Base-by-base conservation (phyloP, 2,329 filamentous ascomycete species). In the Diplodia mutila region DNA sequence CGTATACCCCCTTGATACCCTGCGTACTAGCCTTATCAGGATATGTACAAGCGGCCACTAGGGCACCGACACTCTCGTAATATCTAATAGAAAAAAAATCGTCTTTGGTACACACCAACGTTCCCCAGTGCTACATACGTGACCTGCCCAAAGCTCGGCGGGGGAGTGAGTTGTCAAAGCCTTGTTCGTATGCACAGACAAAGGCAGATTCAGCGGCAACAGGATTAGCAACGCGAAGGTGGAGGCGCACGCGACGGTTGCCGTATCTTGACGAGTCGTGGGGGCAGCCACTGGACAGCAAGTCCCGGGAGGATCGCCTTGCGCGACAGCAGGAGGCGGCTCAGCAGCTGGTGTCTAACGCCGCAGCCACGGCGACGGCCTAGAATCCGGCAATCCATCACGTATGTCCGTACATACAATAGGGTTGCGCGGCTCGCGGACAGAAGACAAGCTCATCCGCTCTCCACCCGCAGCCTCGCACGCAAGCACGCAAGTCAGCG, bases 1-100 rank as follows among this genome's bases (percentile, higher is more conserved):
- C 65, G 65, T 67, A 67, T 67, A 67, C 65, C 65, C 63, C 65
- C 65, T 67, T 67, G 65, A 67, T 67, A 67, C 65, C 65, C 65
- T 67, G 65, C 65, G 65, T 61, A 67, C 65, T 67, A 67, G 65
- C 65, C 65, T 67, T 67, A 67, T 67, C 65, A 53, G 65, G 65
- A 67, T 48, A 67, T 67, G 65, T 67, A 67, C 65, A 67, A 67
- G 65, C 55, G 65, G 55, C 65, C 65, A 52, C 65, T 67, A 67
- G 65, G 65, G 65, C 65, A 67, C 65, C 65, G 65, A 67, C 49
- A 67, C 65, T 67, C 59, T 63, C 65, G 54, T 67, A 67, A 67
- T 67, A 67, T 67, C 65, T 67, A 67, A 67, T 67, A 67, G 54
- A 67, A 67, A 52, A n/a, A 46, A 59, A 61, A 52, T 52, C 25